Evolutionary conservation across 2,329 filamentous ascomycete species (phyloP).

Genomic region (Penicillium sclerotiorum): DNA sequence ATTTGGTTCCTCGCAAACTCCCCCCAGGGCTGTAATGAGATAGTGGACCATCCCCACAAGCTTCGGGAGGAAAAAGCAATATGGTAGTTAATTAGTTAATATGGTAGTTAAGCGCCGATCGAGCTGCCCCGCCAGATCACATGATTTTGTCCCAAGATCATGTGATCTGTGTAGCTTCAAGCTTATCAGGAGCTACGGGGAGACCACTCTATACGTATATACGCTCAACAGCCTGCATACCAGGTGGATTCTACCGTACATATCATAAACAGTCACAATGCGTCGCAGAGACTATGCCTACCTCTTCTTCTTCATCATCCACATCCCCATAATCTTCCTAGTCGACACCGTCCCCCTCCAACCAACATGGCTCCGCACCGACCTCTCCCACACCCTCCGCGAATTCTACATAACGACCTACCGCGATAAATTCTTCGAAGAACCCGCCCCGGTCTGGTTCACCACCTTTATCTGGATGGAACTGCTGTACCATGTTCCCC

Average conservation of each 20-base stretch:
- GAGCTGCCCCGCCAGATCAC: background rate
- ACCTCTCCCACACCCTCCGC: slow-evolving; percentile 54
- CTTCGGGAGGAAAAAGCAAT: slow-evolving; percentile 4
- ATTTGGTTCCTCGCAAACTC: background rate
- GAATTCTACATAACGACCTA: slow-evolving; percentile 63
- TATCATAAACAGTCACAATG: too few species aligned
- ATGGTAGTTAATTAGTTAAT: background rate
- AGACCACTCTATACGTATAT: too few species aligned
- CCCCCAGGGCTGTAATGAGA: background rate
- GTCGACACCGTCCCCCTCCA: slow-evolving; percentile 65
- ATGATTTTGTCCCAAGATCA: background rate
- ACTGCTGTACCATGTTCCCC: slow-evolving; percentile 61
- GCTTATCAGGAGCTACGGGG: background rate
- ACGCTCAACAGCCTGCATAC: too few species aligned
- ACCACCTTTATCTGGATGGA: slow-evolving; percentile 61
- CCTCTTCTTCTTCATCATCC: slow-evolving; percentile 63
- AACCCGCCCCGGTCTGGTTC: slow-evolving; percentile 61
- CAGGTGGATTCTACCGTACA: too few species aligned
- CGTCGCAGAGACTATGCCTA: slow-evolving; percentile 39
- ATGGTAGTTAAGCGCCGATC: slow-evolving; percentile 3
- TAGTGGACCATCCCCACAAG: slow-evolving; percentile 8
- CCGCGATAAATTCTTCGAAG: slow-evolving; percentile 64
- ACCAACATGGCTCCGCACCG: slow-evolving; percentile 53
- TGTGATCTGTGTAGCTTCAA: background rate
- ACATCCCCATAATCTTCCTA: slow-evolving; percentile 63